Percentiles rank a stretch among this genome's conserved stretches.
phyloP scores from a whole-genome alignment of 129 eudicot species.

The Flaveria bidentis region DNA sequence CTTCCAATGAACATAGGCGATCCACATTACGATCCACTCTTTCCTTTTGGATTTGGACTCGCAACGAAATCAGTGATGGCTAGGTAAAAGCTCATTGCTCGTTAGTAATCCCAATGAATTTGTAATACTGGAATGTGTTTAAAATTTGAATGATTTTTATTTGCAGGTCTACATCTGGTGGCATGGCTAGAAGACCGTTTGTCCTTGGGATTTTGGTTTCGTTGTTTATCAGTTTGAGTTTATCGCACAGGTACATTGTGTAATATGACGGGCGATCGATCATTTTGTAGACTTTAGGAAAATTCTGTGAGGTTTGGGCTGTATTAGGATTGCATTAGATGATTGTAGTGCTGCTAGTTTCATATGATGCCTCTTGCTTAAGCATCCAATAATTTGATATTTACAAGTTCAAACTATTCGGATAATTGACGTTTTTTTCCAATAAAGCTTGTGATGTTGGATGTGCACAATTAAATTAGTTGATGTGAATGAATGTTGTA shows the following conservation, averaged over 20 bases:
- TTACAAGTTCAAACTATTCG: neutral
- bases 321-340: conserved; percentile 21
- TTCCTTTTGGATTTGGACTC: conserved; percentile 64
- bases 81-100: conserved; percentile 22
- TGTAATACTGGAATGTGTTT: neutral
- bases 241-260: conserved; percentile 24
- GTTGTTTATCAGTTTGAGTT: conserved; percentile 34
- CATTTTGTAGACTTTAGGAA: conserved; percentile 29
- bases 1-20: conserved; percentile 72
- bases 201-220: conserved; percentile 36
- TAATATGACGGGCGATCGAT: conserved; percentile 2
- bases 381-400: conserved; percentile 18
- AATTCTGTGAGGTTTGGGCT: conserved; percentile 9
- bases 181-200: conserved; percentile 24
- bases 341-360: conserved; percentile 16
- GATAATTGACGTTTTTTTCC: no score
- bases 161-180: conserved; percentile 43
- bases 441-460: no score
- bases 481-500: no score
- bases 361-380: neutral
- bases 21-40: conserved; percentile 59
- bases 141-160: neutral
- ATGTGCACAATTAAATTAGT: no score
- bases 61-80: conserved; percentile 34
- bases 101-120: neutral